A percentile compares a stretch with the other conserved stretches of the same genome.
phyloP scores from a whole-genome alignment of 1,284 basidiomycete genomes.

The Cerrena zonata region DNA sequence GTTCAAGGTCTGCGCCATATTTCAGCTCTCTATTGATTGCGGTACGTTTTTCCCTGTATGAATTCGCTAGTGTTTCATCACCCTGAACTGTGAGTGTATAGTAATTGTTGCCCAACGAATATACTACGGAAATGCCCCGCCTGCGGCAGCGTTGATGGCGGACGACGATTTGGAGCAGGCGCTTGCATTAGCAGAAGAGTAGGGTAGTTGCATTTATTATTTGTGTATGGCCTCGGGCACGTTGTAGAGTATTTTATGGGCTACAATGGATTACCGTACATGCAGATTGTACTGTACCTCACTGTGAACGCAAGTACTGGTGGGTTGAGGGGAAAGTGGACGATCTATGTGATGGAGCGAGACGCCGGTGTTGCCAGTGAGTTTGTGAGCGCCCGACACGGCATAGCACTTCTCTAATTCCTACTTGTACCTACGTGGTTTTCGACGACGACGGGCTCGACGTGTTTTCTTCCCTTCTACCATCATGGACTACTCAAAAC shows the following conservation, averaged over 20 bases:
- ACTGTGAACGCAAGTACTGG: background rate
- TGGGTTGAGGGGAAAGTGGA: background rate
- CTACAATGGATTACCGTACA: background rate
- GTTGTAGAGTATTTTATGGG: background rate
- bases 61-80: constrained; percentile 9
- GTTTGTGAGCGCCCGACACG: constrained; percentile 14
- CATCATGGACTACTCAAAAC: constrained; percentile 52
- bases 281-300: background rate
- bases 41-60: constrained; percentile 28
- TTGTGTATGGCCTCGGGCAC: background rate
- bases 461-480: constrained; percentile 8
- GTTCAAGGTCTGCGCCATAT: constrained; percentile 75
- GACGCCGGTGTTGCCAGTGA: background rate
- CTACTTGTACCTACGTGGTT: constrained; percentile 1
- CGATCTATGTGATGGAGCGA: background rate
- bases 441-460: constrained; percentile 13
- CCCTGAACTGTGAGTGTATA: constrained; percentile 23
- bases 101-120: constrained; percentile 69
- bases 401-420: constrained; percentile 1
- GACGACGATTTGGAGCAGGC: constrained; percentile 72
- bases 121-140: constrained; percentile 61
- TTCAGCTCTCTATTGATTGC: constrained; percentile 72
- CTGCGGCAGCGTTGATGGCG: constrained; percentile 43
- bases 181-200: constrained; percentile 55
- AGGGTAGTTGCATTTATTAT: constrained; percentile 13